Percentiles rank a stretch among this genome's conserved stretches.
phyloP scores from a whole-genome alignment of 352 stramenopile species.

The Thraustotheca clavata region DNA sequence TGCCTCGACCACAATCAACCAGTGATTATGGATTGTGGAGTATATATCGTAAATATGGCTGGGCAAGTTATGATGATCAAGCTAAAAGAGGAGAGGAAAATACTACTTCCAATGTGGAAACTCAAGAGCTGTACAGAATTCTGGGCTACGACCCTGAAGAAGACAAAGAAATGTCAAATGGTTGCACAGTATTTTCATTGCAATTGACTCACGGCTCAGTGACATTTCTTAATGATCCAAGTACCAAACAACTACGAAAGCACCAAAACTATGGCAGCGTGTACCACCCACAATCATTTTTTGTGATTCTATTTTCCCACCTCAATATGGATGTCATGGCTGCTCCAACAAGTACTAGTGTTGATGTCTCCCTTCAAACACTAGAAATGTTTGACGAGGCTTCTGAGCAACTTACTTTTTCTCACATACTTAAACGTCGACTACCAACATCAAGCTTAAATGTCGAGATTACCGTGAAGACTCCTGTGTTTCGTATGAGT shows the following conservation, averaged over 20 bases:
- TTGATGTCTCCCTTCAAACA: constrained; percentile 78
- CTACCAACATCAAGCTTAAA: constrained; percentile 16
- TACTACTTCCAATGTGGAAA: constrained; percentile 45
- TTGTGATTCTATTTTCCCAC: constrained; percentile 11
- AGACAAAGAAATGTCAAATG: constrained; percentile 31
- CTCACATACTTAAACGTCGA: constrained; percentile 1
- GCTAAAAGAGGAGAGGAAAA: constrained; percentile 27
- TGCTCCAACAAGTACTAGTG: neutral
- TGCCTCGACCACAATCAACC: neutral
- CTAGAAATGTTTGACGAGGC: constrained; percentile 84
- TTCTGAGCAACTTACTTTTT: constrained; percentile 48
- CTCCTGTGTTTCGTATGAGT: constrained; percentile 73
- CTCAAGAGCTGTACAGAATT: constrained; percentile 82
- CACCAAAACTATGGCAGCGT: neutral
- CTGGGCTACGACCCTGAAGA: constrained; percentile 62
- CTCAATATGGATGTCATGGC: neutral
- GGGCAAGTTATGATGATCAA: neutral
- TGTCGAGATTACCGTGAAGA: constrained; percentile 49
- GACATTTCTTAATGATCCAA: constrained; percentile 61
- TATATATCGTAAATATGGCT: neutral
- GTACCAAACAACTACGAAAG: constrained; percentile 34
- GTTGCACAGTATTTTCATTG: constrained; percentile 68
- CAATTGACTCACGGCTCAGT: constrained; percentile 64
- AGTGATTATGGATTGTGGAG: neutral
- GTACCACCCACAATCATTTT: constrained; percentile 8